Base-by-base conservation (phyloP, 2,329 filamentous ascomycete species). In the Ascochyta viciae-villosae region DNA sequence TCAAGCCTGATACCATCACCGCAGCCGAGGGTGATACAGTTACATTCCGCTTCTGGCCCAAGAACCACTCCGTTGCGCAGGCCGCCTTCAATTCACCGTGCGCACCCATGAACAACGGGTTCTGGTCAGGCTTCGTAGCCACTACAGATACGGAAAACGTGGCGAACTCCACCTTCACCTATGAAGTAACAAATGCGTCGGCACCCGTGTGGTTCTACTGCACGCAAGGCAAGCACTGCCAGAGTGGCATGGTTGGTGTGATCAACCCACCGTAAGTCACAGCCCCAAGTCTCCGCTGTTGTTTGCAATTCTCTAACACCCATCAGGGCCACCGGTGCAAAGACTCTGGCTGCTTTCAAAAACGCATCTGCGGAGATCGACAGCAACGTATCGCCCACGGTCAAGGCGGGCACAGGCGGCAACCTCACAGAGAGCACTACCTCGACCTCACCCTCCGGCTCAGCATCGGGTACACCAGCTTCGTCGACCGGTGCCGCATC, bases 131-230 rank as follows among this genome's bases (percentile, higher is more conserved):
- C 38, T 77, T 68, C 55, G 67, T 77, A 9, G 69, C 71, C 19
- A 68, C 66, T 26, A 61, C 58, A 38, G 58, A 61, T 31, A 64
- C 61, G n/a, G 53, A 61, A 10, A 63, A 57, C 12, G 69, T 64
- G 10, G 63, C 72, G 12, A 54, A 62, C 38, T 63, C 51, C 42
- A 70, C 67, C 6, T 77, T 73, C 64, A 67, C 63, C 41, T 66
- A 72, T 56, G 65, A 64, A 13, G 72, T 77, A 53, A 72, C 47
- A 12, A 74, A 76, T 42, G 71, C 68, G 35, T 73, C 72, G 13
- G 58, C 65, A 13, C 75, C 75, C n/a, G 63, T 76, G 57, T 76
- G 74, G 71, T 74, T 74, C 66, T 77, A 77, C 68, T 77, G 75
- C 68, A 67, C 71, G n/a, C 74, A 74, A 50, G 73, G 61, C 45